Evolutionary conservation across 2,329 filamentous ascomycete genomes (phyloP), one percentile per base, ranked within the genome.

Genomic region (Daldinia sp.): DNA sequence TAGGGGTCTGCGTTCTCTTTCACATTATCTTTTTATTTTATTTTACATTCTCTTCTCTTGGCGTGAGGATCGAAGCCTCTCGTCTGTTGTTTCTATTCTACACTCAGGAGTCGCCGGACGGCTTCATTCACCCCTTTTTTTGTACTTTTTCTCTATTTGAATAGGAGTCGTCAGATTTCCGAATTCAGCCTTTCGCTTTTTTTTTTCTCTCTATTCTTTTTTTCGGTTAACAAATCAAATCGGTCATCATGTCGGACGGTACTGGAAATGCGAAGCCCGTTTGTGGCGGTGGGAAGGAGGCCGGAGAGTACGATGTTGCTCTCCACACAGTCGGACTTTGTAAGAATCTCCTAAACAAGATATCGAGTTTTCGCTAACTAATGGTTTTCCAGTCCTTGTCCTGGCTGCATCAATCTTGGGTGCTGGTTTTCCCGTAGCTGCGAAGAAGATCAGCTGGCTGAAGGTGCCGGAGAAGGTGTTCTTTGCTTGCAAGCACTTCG

Each of bases 401-500:
- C 64, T 81, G 54, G 61, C 50, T 9, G 76, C 76, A 37, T 81
- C 79, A 3, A 74, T 77, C 37, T 74, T 79, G 50, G 79, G 76
- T 76, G 81, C 81, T 66, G 83, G 82, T 2, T 85, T 85, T 59
- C 83, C 83, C 3, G 82, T 85, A 6, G 77, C 80, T 3, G 81
- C 81, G 3, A 84, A 83, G 75, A 87, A 86, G 73, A 76, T 87
- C 68, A 82, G 76, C 56, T 85, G 83, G 82, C 76, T 88, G 71
- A 86, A 84, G 74, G 83, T 87, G 7, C 84, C 85, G 0, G 77
- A 82, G 1, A 82, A 80, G 66, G 72, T 85, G 29, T 87, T 88
- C 74, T 88, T 88, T 72, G 82, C 85, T 57, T 87, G 84, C 76
- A 88, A 88, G 68, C 85, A 88, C 70, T 89, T 90, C 66, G 87